A percentile compares a stretch with the other conserved stretches of the same genome.
These are phyloP conservation scores for Rutidosis leptorrhynchoides DNA, from an alignment of 129 eudicot genomes.

Conservation along the genomic window DNA sequence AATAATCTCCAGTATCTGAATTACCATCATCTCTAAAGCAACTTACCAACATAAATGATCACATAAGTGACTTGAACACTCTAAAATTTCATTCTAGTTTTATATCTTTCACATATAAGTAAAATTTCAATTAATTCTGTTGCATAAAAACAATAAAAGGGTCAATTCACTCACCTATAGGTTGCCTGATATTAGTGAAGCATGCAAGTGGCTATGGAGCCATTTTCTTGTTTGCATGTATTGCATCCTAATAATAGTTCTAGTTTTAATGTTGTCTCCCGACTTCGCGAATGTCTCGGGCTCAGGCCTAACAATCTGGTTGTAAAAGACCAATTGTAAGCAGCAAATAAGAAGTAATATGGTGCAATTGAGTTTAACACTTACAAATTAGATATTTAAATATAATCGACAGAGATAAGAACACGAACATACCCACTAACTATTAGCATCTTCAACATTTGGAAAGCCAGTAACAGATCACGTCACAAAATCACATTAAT, in stretches of 20 bases:
- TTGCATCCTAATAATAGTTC: slow-evolving; percentile 72
- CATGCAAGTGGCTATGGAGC: slow-evolving; percentile 97
- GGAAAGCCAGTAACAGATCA: slow-evolving; percentile 97
- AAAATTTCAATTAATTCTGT: not conserved
- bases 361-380: not conserved
- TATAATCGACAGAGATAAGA: not conserved
- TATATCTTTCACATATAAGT: not conserved
- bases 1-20: slow-evolving; percentile 94
- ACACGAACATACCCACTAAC: slow-evolving; percentile 81
- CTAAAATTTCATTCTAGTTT: not conserved
- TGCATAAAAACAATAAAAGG: slow-evolving; percentile 17
- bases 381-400: not conserved
- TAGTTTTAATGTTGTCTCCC: slow-evolving; percentile 72
- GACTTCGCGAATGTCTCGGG: slow-evolving; percentile 57
- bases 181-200: slow-evolving; percentile 92
- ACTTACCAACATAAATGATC: slow-evolving; percentile 64
- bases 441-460: slow-evolving; percentile 83
- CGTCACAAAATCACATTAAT: no score
- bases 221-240: slow-evolving; percentile 91
- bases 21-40: slow-evolving; percentile 78
- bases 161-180: slow-evolving; percentile 57
- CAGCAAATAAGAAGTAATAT: slow-evolving; percentile 8
- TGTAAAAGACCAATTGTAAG: slow-evolving; percentile 14
- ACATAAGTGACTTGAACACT: slow-evolving; percentile 16
- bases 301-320: slow-evolving; percentile 69